Evolutionary conservation across 805 yeast genomes (phyloP).

Genomic region (Nakazawaea wickerhamii): DNA sequence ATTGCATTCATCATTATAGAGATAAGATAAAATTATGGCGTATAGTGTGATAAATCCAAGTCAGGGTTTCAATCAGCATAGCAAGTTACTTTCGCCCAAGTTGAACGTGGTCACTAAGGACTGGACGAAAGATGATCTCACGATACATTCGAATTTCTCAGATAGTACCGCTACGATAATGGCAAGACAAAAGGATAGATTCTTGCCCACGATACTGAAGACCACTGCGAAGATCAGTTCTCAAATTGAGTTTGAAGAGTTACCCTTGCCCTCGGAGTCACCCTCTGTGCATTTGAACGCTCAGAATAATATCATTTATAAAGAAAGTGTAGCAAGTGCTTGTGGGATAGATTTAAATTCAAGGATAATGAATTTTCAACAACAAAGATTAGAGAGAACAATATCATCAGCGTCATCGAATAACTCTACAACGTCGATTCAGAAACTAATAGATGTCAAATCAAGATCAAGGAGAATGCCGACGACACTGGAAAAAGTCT

Average conservation of each 20-base stretch:
- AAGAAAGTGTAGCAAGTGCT: constrained; percentile 85
- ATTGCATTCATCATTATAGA: neutral
- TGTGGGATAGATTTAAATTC: constrained; percentile 84
- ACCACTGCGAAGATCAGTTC: constrained; percentile 3
- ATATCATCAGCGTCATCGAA: constrained; percentile 26
- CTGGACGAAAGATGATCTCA: constrained; percentile 20
- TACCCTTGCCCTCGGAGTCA: constrained; percentile 25
- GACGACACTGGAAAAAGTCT: constrained; percentile 83
- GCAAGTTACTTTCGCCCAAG: constrained; percentile 24
- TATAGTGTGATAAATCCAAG: constrained; percentile 5
- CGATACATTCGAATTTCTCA: constrained; percentile 2
- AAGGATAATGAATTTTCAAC: constrained; percentile 78
- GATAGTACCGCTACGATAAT: neutral
- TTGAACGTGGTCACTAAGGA: constrained; percentile 29
- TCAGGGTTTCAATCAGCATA: neutral
- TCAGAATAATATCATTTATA: constrained; percentile 53
- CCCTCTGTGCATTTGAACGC: constrained; percentile 52
- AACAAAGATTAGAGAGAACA: constrained; percentile 62
- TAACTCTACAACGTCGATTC: constrained; percentile 17
- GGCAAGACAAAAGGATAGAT: constrained; percentile 10
- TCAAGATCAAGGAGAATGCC: constrained; percentile 75
- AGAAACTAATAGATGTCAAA: constrained; percentile 43
- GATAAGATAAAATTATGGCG: constrained; percentile 3
- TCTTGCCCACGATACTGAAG: constrained; percentile 11
- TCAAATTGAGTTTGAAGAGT: neutral